Base-by-base conservation (phyloP, 225 moss, liverwort and hornwort genomes). In the Sphagnum contortum region DNA sequence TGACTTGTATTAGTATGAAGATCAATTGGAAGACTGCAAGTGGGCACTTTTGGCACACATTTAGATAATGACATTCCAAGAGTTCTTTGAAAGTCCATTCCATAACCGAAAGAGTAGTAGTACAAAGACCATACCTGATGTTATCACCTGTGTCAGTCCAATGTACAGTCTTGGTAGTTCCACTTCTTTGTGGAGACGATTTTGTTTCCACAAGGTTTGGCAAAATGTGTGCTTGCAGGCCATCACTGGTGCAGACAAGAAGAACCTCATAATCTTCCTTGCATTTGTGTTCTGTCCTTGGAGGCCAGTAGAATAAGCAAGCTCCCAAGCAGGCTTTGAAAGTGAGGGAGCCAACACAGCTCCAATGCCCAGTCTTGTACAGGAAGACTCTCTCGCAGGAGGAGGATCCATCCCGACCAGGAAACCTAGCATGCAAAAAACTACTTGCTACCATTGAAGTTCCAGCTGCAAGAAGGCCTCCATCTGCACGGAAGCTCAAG, bases 141-240 rank as follows among this genome's bases (percentile, higher is more conserved):
- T 57, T 4, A 7, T 45, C 12, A 12, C 58, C 9, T 14, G 12
- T 12, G 12, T 67, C 67, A 48, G 57, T 48, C 67, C 67, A 67
- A 14, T 58, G 29, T 4, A 67, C 47, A 59, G 57, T 67, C 57
- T 67, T 67, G 67, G 63, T n/a, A 29, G 29, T 29, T 49, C 63
- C 58, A 48, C 29, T 48, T 57, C 67, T 48, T 48, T 57, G 47
- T 7, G 12, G 57, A 44, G 56, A 49, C 14, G 13, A 47, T 48
- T 48, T 48, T 9, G 57, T 58, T 12, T 8, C 3, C 48, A 57
- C 5, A 8, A 57, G 29, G 44, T 74, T 74, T 49, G 75, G 78
- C 48, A 82, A 70, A n/a, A 82, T 72, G 49, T 79, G 82, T 9
- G 78, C 68, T 58, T 82, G 72, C 50, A 78, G 78, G 51, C 82